These are phyloP conservation scores for Schizochytrium sp. DNA, from an alignment of 108 stramenopile species.

Conservation along the genomic window DNA sequence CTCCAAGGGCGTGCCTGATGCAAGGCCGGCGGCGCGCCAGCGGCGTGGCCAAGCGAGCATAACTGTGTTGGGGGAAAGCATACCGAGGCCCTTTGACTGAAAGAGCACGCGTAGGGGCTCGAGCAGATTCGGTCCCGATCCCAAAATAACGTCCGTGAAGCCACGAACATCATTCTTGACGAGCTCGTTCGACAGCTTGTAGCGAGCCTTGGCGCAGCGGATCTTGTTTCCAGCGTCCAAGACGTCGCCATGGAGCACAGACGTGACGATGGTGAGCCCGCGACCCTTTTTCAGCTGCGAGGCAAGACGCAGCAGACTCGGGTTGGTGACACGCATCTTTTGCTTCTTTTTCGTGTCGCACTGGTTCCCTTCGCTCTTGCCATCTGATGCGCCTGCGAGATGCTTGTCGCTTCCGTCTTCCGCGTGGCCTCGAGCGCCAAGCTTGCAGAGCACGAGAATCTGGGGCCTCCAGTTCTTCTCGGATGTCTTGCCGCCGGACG, in stretches of 20 bases:
- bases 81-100: slow-evolving; percentile 60
- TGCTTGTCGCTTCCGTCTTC: no score
- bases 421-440: slow-evolving; percentile 32
- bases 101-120: slow-evolving; percentile 35
- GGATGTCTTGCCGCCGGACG: background rate
- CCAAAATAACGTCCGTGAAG: slow-evolving; percentile 46
- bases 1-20: background rate
- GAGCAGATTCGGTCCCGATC: background rate
- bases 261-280: slow-evolving; percentile 54
- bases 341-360: no score
- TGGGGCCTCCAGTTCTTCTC: slow-evolving; percentile 72
- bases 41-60: slow-evolving; percentile 52
- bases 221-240: background rate
- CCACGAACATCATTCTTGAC: slow-evolving; percentile 14
- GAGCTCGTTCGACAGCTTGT: background rate
- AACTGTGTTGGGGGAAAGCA: slow-evolving; percentile 62
- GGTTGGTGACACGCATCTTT: slow-evolving; percentile 4
- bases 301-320: slow-evolving; percentile 51
- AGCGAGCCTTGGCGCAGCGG: slow-evolving; percentile 11
- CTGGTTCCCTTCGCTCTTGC: no score
- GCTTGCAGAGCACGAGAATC: slow-evolving; percentile 55
- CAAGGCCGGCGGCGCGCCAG: slow-evolving; percentile 31
- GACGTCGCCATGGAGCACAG: slow-evolving; percentile 36
- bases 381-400: no score
- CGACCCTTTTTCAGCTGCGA: slow-evolving; percentile 63